Evolutionary conservation across 768 basidiomycete species (phyloP), one percentile per base, ranked within the genome.

Genomic region (Nidularia pulvinata): DNA sequence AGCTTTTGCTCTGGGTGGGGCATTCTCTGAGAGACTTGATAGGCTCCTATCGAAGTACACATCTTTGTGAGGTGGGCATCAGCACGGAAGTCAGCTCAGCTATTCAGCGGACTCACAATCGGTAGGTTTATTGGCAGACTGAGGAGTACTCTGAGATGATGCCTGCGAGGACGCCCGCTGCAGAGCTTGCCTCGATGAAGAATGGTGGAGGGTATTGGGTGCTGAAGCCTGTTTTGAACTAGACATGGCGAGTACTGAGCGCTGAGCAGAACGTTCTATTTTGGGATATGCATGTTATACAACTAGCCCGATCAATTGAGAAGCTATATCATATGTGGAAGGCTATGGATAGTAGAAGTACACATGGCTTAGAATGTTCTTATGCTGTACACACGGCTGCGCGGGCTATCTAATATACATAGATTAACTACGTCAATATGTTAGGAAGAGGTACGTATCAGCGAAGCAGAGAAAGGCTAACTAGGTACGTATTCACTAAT

Each of bases 31-130:
- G 69, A 96, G 93, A 36, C 82, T 83, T 48, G 76, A 68, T 2
- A 88, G 81, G 44, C 81, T 88, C 56, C 96, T 82, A 61, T 95
- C 88, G 69, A 99, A 99, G 73, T 91, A 93, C 48, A 97, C 93
- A 75, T 95, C 94, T 70, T 72, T 64, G 10, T 74, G 72, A 60
- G 9, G 48, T 9, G 9, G 33, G 7, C 19, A n/a, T 7, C 10
- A 51, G 33, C 16, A 2, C n/a, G 2, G 16, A 25, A 51, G 14
- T 9, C 7, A 7, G 11, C 33, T 25, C 30, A 50, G 48, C 36
- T 16, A 33, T 32, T 4, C 32, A 39, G 46, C 44, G 44, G 19
- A 60, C 70, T 58, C 56, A 74, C 75, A 73, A 48, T 75, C 72
- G 13, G 67, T 55, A 35, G 68, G 63, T 53, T 70, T 69, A 52